Evolutionary conservation across 148 eudicot species (phyloP).

Genomic region (Rhododendron henanense): DNA sequence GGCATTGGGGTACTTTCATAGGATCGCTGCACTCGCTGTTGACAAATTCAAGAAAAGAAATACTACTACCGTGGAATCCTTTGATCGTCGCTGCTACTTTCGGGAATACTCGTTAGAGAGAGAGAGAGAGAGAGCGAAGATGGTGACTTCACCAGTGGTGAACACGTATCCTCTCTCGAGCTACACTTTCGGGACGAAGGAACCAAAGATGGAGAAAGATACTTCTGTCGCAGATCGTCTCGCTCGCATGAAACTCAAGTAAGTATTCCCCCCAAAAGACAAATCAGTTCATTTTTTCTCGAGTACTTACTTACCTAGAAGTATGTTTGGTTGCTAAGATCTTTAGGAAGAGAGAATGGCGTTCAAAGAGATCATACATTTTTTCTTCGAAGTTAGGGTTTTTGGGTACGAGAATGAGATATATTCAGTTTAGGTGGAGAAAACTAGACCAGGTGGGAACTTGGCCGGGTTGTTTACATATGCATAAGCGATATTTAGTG

Average conservation of each 20-base stretch:
- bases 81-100: neutral
- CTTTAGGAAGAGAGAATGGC: neutral
- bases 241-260: constrained; percentile 94
- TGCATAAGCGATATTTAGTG: neutral
- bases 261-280: neutral
- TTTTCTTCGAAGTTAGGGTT: neutral
- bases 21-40: neutral
- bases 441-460: neutral
- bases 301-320: neutral
- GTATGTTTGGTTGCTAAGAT: neutral
- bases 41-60: neutral
- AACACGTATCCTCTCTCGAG: constrained; percentile 70
- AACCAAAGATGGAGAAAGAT: constrained; percentile 84
- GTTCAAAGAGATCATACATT: neutral
- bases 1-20: neutral
- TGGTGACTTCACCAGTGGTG: constrained; percentile 55
- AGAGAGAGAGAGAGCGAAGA: constrained; percentile 6
- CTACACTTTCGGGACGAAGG: constrained; percentile 85
- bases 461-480: neutral
- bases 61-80: too few species aligned
- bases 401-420: neutral
- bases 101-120: neutral
- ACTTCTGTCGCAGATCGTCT: constrained; percentile 90
- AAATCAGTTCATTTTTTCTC: neutral
- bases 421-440: neutral